These are phyloP conservation scores for Rhizopus microsporus DNA, from an alignment of 371 early-diverging fungal species.

Conservation along the genomic window DNA sequence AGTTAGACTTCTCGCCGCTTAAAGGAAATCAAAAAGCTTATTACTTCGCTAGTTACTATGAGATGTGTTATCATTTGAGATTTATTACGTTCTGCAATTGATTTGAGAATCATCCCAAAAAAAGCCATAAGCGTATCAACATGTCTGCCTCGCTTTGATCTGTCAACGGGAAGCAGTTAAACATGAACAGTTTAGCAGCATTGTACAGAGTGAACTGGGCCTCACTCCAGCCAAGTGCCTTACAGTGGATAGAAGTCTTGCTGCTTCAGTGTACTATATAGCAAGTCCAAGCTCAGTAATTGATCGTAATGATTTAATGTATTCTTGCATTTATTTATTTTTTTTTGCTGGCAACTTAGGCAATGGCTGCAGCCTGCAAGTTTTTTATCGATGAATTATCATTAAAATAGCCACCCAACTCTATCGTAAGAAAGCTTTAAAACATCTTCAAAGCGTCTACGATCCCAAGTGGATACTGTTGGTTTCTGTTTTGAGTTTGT, in stretches of 20 bases:
- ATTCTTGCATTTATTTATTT: background rate
- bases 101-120: slow-evolving; percentile 4
- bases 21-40: slow-evolving; percentile 3
- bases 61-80: background rate
- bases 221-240: slow-evolving; percentile 2
- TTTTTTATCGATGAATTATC: background rate
- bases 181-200: slow-evolving; percentile 4
- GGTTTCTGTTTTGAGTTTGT: too few species aligned
- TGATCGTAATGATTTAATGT: background rate
- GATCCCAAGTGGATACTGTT: background rate
- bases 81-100: slow-evolving; percentile 5
- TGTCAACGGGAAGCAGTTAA: slow-evolving; percentile 10
- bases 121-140: slow-evolving; percentile 7
- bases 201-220: slow-evolving; percentile 4
- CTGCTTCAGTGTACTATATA: slow-evolving; percentile 7
- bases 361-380: background rate
- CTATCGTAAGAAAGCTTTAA: background rate
- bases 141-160: slow-evolving; percentile 7
- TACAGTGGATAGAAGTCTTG: slow-evolving; percentile 2
- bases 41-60: slow-evolving; percentile 6
- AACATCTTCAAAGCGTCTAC: background rate
- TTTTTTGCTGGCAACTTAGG: background rate
- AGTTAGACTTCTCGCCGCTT: slow-evolving; percentile 2
- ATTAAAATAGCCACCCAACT: background rate
- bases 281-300: background rate